Evolutionary conservation across 129 eudicot genomes (phyloP), one percentile per base, ranked within the genome.

Genomic region (Ambrosia artemisiifolia): DNA sequence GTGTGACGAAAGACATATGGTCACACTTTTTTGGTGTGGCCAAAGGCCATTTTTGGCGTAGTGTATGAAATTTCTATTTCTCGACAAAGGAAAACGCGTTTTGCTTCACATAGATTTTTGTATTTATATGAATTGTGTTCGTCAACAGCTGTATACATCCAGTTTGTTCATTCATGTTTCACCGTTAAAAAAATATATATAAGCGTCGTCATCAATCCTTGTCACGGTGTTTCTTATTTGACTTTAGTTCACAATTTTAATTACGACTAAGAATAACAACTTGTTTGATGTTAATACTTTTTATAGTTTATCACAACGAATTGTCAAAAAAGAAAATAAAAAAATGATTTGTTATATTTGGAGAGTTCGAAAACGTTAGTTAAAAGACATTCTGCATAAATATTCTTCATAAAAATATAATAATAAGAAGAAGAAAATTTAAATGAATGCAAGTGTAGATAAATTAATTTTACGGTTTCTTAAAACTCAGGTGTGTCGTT

Each of bases 71-170:
- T 24, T 24, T 36, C 7, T 36, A 7, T 35, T 30, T 35, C 30
- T 36, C 42, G 7, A 4, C 9, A 11, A 43, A 60, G 12, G 56
- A 11, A 72, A 44, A 66, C 69, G 77, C 47, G 69, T 72, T 72
- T 24, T 20, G 0, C 43, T 14, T 44, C 35, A 59, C 18, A 18
- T 14, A 2, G 0, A 11, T 32, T 3, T 34, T 72, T 72, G 69
- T 57, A 32, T 56, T 16, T 60, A 43, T 72, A 1, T 60, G 43
- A 6, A 17, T 30, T 16, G 36, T 72, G 20, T 72, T 44, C 43
- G 43, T 38, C 61, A 68, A 68, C 59, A 44, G 42, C 71, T 46
- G 46, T 2, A 28, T 67, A 38, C 40, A 67, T 68, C 30, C 9
- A 5, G 3, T 38, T 30, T 47, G 8, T 38, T 38, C 7, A 48